These are phyloP conservation scores for Tulasnella sp. DNA, from an alignment of 768 basidiomycete genomes.

Conservation along the genomic window DNA sequence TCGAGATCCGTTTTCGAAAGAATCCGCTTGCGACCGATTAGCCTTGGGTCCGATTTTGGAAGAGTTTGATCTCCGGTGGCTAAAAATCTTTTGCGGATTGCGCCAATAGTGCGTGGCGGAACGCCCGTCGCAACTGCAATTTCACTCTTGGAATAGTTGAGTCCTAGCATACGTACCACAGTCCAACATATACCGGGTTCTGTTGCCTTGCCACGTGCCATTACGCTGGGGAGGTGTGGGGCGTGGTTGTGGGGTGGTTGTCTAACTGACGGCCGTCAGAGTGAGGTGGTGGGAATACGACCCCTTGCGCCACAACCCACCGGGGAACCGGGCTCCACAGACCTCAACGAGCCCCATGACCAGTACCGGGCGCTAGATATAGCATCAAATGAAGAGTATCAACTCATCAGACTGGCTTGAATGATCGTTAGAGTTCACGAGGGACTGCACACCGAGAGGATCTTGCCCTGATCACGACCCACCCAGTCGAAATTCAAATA, in stretches of 20 bases:
- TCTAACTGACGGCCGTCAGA: background rate
- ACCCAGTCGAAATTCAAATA: too few relatives aligned
- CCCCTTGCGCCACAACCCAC: background rate
- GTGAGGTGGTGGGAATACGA: background rate
- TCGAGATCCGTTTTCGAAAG: background rate
- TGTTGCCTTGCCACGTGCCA: slow-evolving; percentile 10
- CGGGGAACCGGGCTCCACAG: too few relatives aligned
- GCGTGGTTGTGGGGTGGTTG: background rate
- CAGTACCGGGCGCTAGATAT: too few relatives aligned
- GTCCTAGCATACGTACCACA: slow-evolving; percentile 1
- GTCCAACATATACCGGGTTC: background rate
- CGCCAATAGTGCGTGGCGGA: background rate
- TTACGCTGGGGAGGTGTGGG: background rate
- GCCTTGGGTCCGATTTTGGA: background rate
- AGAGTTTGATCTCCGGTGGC: background rate
- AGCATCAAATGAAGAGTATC: too few relatives aligned
- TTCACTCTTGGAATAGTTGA: background rate
- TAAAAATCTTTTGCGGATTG: background rate
- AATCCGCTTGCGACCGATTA: background rate
- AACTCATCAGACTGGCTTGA: too few relatives aligned
- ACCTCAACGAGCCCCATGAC: too few relatives aligned
- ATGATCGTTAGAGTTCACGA: too few relatives aligned
- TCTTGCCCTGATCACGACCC: too few relatives aligned
- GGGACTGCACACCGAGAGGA: too few relatives aligned
- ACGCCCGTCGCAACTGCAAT: background rate